Evolutionary conservation across 129 eudicot species (phyloP).

Genomic region (Cynara cardunculus): DNA sequence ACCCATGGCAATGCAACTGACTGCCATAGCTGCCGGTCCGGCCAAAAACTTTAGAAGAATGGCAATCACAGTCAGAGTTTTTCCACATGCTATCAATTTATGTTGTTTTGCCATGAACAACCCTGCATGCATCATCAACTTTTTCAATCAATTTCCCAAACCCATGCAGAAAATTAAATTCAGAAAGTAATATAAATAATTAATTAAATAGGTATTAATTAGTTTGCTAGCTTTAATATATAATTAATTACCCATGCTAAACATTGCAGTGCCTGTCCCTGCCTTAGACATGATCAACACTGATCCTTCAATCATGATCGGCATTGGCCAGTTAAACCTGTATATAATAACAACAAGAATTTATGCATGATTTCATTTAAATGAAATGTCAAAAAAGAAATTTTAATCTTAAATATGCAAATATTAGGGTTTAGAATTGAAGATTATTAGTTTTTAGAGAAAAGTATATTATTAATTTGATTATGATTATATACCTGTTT

Average conservation of each 20-base stretch:
- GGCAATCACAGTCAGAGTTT: constrained; percentile 51
- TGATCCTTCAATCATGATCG: constrained; percentile 72
- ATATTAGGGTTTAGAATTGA: neutral
- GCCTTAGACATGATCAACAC: constrained; percentile 73
- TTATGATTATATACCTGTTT: constrained; percentile 47
- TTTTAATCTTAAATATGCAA: neutral
- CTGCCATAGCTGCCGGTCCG: constrained; percentile 84
- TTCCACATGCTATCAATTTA: constrained; percentile 66
- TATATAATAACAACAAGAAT: neutral
- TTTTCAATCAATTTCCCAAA: neutral
- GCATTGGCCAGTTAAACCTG: constrained; percentile 83
- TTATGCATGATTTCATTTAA: neutral
- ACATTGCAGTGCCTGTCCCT: constrained; percentile 93
- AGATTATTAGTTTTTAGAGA: no score
- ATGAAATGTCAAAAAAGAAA: neutral
- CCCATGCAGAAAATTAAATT: no score
- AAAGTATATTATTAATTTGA: neutral
- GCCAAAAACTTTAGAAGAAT: constrained; percentile 77
- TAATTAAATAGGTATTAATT: neutral
- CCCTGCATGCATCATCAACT: constrained; percentile 38
- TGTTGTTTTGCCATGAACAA: constrained; percentile 83
- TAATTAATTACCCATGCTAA: constrained; percentile 64
- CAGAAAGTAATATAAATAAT: neutral
- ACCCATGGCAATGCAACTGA: constrained; percentile 67
- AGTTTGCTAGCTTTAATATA: neutral